Conservation (phyloP, 1,284 basidiomycete species). For the Pseudomicrostroma phylloplanum region DNA sequence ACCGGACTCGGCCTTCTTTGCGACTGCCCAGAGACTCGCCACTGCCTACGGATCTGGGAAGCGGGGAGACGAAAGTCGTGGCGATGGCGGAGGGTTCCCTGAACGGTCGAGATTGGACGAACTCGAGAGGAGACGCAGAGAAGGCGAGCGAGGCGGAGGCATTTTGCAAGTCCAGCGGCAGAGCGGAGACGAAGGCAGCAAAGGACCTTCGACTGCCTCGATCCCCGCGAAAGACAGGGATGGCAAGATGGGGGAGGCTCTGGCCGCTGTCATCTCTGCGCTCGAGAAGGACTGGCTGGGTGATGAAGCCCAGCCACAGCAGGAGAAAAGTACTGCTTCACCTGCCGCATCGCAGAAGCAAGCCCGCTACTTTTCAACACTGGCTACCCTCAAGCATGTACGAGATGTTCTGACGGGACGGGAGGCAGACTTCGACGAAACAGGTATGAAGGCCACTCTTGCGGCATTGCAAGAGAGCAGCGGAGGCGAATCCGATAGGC, state of each 20-base stretch:
- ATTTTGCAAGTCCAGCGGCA: conserved; percentile 10
- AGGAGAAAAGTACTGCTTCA: conserved; percentile 3
- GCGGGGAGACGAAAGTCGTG: conserved; percentile 6
- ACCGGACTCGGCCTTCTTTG: conserved; percentile 21
- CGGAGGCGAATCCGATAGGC: no score
- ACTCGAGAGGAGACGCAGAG: no score
- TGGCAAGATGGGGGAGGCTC: conserved; percentile 26
- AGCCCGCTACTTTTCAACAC: conserved; percentile 27
- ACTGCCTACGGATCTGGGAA: conserved; percentile 24
- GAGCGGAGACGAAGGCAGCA: conserved; percentile 15
- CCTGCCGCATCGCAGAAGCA: conserved; percentile 5
- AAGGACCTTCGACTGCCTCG: not conserved
- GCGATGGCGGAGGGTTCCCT: not conserved
- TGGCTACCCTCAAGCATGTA: conserved; percentile 39
- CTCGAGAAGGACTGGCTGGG: conserved; percentile 25
- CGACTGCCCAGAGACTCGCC: conserved; percentile 23
- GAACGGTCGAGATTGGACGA: not conserved
- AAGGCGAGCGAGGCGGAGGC: no score
- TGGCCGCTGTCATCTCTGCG: conserved; percentile 24
- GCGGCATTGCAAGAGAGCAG: no score
- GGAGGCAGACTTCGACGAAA: conserved; percentile 30
- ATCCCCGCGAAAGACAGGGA: conserved; percentile 12
- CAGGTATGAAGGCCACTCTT: not conserved
- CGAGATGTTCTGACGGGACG: conserved; percentile 34
- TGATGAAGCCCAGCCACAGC: not conserved